Percentiles rank a stretch among this genome's conserved stretches.
These are phyloP conservation scores for Gossypium stocksii DNA, from an alignment of 345 rosid species.

Conservation along the genomic window DNA sequence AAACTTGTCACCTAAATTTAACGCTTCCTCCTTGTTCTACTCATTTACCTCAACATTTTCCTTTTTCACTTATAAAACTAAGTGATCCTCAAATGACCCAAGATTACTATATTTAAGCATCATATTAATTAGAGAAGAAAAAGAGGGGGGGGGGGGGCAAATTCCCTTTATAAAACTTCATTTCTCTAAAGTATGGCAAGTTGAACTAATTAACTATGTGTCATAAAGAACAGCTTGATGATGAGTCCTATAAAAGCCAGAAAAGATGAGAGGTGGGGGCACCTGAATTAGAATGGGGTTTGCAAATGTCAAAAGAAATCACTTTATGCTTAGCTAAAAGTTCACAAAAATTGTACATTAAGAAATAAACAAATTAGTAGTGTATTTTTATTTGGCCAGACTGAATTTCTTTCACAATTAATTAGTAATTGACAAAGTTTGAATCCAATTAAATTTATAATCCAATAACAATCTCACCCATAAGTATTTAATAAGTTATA, in stretches of 20 bases:
- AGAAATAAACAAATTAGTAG: no score
- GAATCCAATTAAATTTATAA: neutral
- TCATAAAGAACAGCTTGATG: neutral
- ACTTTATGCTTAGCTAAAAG: neutral
- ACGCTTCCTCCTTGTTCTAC: slow-evolving; percentile 18
- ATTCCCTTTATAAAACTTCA: neutral
- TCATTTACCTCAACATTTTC: neutral
- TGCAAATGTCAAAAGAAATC: slow-evolving; percentile 3
- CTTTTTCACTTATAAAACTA: slow-evolving; percentile 5
- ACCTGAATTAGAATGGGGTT: neutral
- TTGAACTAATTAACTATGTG: neutral
- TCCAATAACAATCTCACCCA: no score
- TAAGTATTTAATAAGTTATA: no score
- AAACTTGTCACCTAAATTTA: slow-evolving; percentile 20
- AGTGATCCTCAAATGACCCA: neutral
- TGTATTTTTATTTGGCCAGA: no score
- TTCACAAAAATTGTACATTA: neutral
- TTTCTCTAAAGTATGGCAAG: neutral
- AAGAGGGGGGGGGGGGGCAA: no score
- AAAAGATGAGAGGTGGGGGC: neutral
- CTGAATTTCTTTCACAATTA: no score
- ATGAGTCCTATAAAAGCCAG: neutral
- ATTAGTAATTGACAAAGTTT: neutral
- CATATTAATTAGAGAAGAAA: neutral
- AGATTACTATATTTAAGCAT: neutral